Conservation (phyloP, 2,329 filamentous ascomycete species). For the Epichloe uncinata region DNA sequence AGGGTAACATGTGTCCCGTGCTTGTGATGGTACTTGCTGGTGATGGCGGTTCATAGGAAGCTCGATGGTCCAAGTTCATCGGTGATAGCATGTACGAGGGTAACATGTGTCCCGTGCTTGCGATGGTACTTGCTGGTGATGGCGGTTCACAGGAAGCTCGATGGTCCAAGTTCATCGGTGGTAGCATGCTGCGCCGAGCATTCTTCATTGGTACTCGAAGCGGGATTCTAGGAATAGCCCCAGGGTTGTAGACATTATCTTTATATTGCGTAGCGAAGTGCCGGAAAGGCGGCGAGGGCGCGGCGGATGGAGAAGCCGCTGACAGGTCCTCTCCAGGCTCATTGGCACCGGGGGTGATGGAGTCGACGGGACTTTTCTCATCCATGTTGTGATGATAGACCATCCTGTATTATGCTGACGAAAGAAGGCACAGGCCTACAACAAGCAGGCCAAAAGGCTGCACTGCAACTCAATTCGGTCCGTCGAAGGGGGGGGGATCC, state of each 20-base stretch:
- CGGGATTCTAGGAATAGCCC: conserved; percentile 12
- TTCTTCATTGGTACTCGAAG: conserved; percentile 19
- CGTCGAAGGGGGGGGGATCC: not conserved
- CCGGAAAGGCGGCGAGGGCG: conserved; percentile 15
- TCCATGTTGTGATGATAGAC: not conserved
- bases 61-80: no score
- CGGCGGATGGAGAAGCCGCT: conserved; percentile 13
- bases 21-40: no score
- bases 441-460: no score
- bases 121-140: conserved; percentile 9
- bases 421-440: not conserved
- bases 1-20: no score
- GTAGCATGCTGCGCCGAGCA: conserved; percentile 11
- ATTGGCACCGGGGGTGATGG: not conserved
- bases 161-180: not conserved
- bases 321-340: conserved; percentile 6
- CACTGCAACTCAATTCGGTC: no score
- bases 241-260: conserved; percentile 8
- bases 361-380: not conserved
- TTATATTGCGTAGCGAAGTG: conserved; percentile 25
- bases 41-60: no score
- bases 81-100: no score
- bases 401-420: not conserved
- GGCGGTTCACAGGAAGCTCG: conserved; percentile 12
- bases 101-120: conserved; percentile 5